Base-by-base conservation (phyloP, 2,329 filamentous ascomycete species). In the Apiospora marii region DNA sequence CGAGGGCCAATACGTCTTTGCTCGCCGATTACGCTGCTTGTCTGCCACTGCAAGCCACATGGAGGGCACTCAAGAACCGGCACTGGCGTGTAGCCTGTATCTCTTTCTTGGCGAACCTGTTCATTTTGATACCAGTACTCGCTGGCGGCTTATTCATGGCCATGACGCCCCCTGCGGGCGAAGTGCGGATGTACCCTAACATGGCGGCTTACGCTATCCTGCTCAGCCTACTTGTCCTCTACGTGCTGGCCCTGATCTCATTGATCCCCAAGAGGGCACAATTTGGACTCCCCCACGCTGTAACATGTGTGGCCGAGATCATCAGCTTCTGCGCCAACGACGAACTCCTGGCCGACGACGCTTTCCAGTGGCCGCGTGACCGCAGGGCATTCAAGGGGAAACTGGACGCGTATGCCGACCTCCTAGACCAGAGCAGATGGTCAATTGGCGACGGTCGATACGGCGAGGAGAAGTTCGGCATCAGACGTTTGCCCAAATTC, bases 321-420 rank as follows among this genome's bases (percentile, higher is more conserved):
- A 88, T 97, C 76, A 92, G 91, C 78, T 95, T 96, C 80, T 86
- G 96, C 58, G 91, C 93, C 73, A 91, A 92, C 76, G 92, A 91
- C 61, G 92, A 92, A 34, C 85, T 97, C 24, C 85, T 94, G 1
- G 86, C 89, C 6, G 95, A 98, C 78, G 87, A 91, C 13, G 89
- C 92, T 0, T 96, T 98, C 80, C 87, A 91, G 69, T 88, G 91
- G 49, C 90, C 92, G 3, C 85, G 87, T 41, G 91, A 87, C n/a
- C 92, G 91, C 75, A 85, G 85, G 0, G 92, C 95, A 75, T 87
- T 98, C 27, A 87, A 92, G 30, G 90, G 88, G 0, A 86, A 93
- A 58, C 84, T 98, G 2, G 91, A 94, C 69, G 85, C 89, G 61
- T 83, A 85, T 44, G 80, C 82, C 64, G 79, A 83, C 71, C 78